Percentiles rank a stretch among this genome's conserved stretches.
Conservation (phyloP, 1,284 basidiomycete species). For the Malassezia restricta region DNA sequence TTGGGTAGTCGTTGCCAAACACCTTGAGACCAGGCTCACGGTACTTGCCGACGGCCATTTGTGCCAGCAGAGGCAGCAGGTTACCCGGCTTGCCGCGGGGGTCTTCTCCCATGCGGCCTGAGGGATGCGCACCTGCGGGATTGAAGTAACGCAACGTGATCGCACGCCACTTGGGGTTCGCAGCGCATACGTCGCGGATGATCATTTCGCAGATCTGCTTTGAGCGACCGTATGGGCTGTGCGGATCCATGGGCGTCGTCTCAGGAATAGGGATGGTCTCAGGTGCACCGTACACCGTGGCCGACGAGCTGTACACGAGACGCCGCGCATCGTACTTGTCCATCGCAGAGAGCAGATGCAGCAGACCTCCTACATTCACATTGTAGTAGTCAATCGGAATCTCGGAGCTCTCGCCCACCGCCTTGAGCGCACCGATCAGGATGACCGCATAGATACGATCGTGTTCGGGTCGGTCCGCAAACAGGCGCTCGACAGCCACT, state of each 20-base stretch:
- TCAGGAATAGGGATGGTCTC: constrained; percentile 88
- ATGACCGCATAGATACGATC: constrained; percentile 77
- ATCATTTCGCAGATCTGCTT: constrained; percentile 90
- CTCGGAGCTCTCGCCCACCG: constrained; percentile 93
- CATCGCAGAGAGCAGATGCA: constrained; percentile 53
- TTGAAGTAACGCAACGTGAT: constrained; percentile 93
- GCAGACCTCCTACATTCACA: constrained; percentile 40
- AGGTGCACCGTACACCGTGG: constrained; percentile 96
- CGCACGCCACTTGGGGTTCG: constrained; percentile 64
- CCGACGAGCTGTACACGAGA: constrained; percentile 92
- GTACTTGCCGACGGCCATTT: constrained; percentile 86
- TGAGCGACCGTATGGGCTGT: constrained; percentile 87
- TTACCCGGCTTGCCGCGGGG: constrained; percentile 89
- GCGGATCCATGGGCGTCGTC: constrained; percentile 70
- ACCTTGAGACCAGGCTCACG: constrained; percentile 71
- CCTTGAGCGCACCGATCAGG: constrained; percentile 93
- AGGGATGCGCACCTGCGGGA: constrained; percentile 91
- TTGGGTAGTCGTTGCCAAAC: constrained; percentile 96
- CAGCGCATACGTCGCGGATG: constrained; percentile 74
- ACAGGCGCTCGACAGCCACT: constrained; percentile 29
- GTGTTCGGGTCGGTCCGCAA: constrained; percentile 26
- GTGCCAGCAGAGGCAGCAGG: constrained; percentile 80
- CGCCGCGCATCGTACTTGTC: constrained; percentile 66
- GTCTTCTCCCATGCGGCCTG: constrained; percentile 89
- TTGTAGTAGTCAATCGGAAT: constrained; percentile 61